Evolutionary conservation across 306 rosid species (phyloP).

Genomic region (Quercus parvula): DNA sequence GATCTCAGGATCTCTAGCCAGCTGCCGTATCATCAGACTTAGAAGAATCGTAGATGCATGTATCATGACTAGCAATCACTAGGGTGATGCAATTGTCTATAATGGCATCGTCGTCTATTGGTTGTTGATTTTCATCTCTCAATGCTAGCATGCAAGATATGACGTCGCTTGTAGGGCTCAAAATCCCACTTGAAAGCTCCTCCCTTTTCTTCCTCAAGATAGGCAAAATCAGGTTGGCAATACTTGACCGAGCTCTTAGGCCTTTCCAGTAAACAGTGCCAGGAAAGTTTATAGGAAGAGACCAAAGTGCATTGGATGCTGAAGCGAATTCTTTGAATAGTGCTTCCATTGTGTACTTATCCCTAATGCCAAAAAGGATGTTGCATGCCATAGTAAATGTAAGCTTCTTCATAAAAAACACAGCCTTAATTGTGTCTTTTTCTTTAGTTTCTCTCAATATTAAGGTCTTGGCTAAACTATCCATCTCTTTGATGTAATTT

Average conservation of each 20-base stretch:
- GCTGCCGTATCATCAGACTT: conserved; percentile 49
- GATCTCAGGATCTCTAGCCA: conserved; percentile 41
- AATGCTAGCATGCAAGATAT: conserved; percentile 35
- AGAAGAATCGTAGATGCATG: conserved; percentile 37
- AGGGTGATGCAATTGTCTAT: conserved; percentile 37
- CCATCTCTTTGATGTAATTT: conserved; percentile 40
- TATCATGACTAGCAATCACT: conserved; percentile 48
- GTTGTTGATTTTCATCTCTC: conserved; percentile 45
- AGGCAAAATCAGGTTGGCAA: conserved; percentile 27
- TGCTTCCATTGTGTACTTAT: conserved; percentile 29
- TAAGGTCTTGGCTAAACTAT: conserved; percentile 26
- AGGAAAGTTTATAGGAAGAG: conserved; percentile 44
- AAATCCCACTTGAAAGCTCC: conserved; percentile 21
- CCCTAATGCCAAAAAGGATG: conserved; percentile 46
- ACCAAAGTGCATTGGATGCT: conserved; percentile 37
- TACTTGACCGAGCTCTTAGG: conserved; percentile 45
- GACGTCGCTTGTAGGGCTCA: conserved; percentile 38
- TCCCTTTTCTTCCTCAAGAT: conserved; percentile 38
- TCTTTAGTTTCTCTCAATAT: conserved; percentile 28
- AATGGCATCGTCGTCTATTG: conserved; percentile 32
- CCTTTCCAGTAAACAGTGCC: conserved; percentile 41
- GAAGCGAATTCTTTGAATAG: conserved; percentile 32
- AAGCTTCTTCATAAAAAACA: conserved; percentile 37
- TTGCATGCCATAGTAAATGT: conserved; percentile 36
- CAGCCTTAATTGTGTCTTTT: conserved; percentile 33